Conservation (phyloP, 352 stramenopile species). For the Phytopythium boreale region DNA sequence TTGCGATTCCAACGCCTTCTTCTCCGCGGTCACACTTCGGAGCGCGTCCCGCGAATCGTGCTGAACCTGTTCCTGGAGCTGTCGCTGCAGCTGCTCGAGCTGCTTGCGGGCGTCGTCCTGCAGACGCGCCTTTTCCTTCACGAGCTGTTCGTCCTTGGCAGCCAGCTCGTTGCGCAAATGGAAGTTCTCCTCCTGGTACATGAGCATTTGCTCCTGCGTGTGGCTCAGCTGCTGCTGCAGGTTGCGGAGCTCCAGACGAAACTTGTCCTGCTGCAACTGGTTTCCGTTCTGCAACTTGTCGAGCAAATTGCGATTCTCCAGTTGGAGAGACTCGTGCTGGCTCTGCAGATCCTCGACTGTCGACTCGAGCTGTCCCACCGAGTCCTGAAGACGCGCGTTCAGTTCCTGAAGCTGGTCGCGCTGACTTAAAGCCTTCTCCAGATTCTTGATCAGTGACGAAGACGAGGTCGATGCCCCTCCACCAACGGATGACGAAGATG, state of each 20-base stretch:
- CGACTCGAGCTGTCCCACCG: slow-evolving; percentile 48
- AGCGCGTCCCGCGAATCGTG: slow-evolving; percentile 54
- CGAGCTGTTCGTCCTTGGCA: slow-evolving; percentile 54
- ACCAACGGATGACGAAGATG: slow-evolving; percentile 26
- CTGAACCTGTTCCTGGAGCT: slow-evolving; percentile 55
- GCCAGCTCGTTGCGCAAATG: slow-evolving; percentile 48
- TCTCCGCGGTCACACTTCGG: slow-evolving; percentile 40
- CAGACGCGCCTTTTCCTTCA: slow-evolving; percentile 48
- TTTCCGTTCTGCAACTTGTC: slow-evolving; percentile 69
- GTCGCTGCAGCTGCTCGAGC: slow-evolving; percentile 47
- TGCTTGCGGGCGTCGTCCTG: slow-evolving; percentile 64
- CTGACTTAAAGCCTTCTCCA: slow-evolving; percentile 71
- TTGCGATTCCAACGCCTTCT: slow-evolving; percentile 39
- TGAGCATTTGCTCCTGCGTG: slow-evolving; percentile 66
- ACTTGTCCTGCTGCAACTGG: slow-evolving; percentile 70
- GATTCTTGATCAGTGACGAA: slow-evolving; percentile 55
- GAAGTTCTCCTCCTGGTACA: slow-evolving; percentile 70
- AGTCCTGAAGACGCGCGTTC: slow-evolving; percentile 44
- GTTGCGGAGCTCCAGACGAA: slow-evolving; percentile 53
- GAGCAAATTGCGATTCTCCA: slow-evolving; percentile 63
- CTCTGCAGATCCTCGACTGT: slow-evolving; percentile 55
- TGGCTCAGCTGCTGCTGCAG: slow-evolving; percentile 63
- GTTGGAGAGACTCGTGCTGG: slow-evolving; percentile 57
- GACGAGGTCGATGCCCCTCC: slow-evolving; percentile 13
- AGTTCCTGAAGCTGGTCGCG: slow-evolving; percentile 62